phyloP scores from a whole-genome alignment of 2,329 filamentous ascomycete genomes.

The Basipetospora chlamydospora region DNA sequence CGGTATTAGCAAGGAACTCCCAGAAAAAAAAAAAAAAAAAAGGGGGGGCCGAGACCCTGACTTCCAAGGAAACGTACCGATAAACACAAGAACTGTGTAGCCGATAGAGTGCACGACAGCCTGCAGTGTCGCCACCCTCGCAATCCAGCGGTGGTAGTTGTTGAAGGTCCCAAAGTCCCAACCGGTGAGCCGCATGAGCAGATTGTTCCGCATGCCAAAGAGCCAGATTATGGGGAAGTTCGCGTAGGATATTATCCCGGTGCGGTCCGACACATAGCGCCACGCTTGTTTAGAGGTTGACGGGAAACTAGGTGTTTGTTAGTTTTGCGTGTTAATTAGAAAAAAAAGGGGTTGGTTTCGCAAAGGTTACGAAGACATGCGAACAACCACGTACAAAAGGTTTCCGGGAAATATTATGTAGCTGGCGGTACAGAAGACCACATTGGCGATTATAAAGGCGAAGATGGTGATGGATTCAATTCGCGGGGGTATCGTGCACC shows the following conservation, averaged over 20 bases:
- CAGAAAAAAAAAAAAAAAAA: no score
- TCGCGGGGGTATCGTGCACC: slow-evolving; percentile 28
- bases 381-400: slow-evolving; percentile 19
- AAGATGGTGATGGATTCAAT: slow-evolving; percentile 26
- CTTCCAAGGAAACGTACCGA: slow-evolving; percentile 13
- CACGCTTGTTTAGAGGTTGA: slow-evolving; percentile 19
- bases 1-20: not conserved
- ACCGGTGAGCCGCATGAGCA: slow-evolving; percentile 50
- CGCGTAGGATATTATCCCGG: slow-evolving; percentile 47
- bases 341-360: no score
- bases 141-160: slow-evolving; percentile 52
- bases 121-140: slow-evolving; percentile 45
- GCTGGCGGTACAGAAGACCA: slow-evolving; percentile 20
- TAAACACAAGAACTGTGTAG: slow-evolving; percentile 34
- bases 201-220: slow-evolving; percentile 52
- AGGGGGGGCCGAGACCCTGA: not conserved
- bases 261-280: slow-evolving; percentile 47
- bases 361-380: not conserved
- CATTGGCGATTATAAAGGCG: slow-evolving; percentile 23
- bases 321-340: no score
- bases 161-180: slow-evolving; percentile 56
- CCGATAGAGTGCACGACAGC: slow-evolving; percentile 48
- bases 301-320: slow-evolving; percentile 17
- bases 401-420: slow-evolving; percentile 23
- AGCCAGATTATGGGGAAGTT: slow-evolving; percentile 53